Percentiles rank a stretch among this genome's conserved stretches.
Evolutionary conservation across 257 asterid genomes (phyloP).

Genomic region (Salvia rosmarinus): DNA sequence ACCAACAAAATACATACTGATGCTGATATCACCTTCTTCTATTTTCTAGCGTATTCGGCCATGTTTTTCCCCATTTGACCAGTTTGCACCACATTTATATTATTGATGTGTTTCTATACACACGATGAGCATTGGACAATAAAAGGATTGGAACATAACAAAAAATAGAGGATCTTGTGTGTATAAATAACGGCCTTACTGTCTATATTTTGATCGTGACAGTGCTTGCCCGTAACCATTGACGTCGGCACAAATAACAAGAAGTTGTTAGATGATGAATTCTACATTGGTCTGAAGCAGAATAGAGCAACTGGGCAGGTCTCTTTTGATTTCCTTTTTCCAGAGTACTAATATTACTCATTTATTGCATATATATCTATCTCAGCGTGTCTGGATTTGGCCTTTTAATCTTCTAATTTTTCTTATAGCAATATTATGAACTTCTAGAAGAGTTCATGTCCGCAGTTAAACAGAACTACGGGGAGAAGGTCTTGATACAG

Average conservation of each 20-base stretch:
- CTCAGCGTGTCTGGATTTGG: constrained; percentile 23
- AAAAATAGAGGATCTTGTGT: background rate
- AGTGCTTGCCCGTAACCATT: constrained; percentile 89
- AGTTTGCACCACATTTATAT: background rate
- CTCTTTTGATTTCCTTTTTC: background rate
- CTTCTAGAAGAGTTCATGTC: constrained; percentile 90
- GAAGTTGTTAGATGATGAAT: constrained; percentile 78
- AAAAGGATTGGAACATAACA: too few species aligned
- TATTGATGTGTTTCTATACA: background rate
- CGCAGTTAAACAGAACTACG: constrained; percentile 86
- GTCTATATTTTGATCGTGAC: constrained; percentile 16
- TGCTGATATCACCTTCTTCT: background rate
- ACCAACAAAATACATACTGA: background rate
- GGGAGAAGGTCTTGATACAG: constrained; percentile 89
- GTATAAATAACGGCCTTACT: background rate
- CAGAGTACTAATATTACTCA: background rate
- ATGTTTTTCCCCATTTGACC: background rate
- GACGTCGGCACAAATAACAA: constrained; percentile 95
- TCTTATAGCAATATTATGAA: constrained; percentile 72
- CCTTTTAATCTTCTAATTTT: constrained; percentile 25
- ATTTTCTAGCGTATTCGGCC: background rate
- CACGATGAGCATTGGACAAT: background rate
- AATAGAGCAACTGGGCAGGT: constrained; percentile 88
- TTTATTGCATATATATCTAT: background rate
- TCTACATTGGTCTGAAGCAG: constrained; percentile 85